Base-by-base conservation (phyloP, 2,329 filamentous ascomycete genomes). In the Myriangium duriaei region DNA sequence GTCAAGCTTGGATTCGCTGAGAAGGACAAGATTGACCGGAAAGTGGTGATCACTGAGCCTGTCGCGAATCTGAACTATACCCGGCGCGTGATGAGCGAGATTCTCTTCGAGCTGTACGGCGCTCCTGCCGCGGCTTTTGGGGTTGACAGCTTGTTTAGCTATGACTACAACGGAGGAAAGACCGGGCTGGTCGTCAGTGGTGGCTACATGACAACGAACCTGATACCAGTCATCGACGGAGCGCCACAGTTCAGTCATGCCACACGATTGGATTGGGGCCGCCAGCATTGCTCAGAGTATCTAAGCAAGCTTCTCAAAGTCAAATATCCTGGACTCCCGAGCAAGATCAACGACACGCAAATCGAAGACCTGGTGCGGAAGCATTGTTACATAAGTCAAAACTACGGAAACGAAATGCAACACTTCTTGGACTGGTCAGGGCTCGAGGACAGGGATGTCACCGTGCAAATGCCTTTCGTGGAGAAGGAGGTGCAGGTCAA, bases 61-160 rank as follows among this genome's bases (percentile, higher is more conserved):
- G 77, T 96, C 41, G 91, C 87, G 17, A 96, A 96, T 58, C 59
- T 94, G 43, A 76, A 75, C 10, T 98, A 98, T 55, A 80, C 86
- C 32, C 70, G 87, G 35, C 38, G 48, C 88, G 49, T 53, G 49
- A 96, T 96, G 88, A 93, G 83, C 30, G 91, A 98, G 55, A 88
- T 96, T 39, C 67, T 98, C 9, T 98, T 96, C 57, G 91, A 98
- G 60, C 92, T 86, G 61, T 98, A 98, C 59, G 75, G 76, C 42
- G 87, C 83, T 9, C 88, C 91, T 0, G 88, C 84, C 2, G 71
- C 95, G 16, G 82, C 87, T 12, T 95, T 91, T 60, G 91, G 91
- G 36, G 87, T 98, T 62, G 91, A 98, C 59, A 92, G 87, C 9
- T 73, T 98, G 19, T 98, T 98, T 64, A 92, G 88, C 13, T 98